A percentile compares a stretch with the other conserved stretches of the same genome.
These are phyloP conservation scores for Bacterosira constricta DNA, from an alignment of 108 stramenopile genomes.

Conservation along the genomic window DNA sequence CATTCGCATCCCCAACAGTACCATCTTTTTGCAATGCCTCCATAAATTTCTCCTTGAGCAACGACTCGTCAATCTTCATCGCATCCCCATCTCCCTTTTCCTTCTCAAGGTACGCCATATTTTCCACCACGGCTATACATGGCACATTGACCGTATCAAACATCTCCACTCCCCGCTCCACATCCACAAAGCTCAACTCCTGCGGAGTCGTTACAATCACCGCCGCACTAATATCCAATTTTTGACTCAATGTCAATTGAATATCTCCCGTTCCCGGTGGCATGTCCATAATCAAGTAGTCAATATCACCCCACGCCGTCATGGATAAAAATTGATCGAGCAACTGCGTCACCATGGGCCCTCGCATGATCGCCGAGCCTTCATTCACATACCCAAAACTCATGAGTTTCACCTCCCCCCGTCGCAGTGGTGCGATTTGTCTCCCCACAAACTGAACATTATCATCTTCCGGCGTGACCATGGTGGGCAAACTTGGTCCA, in stretches of 20 bases:
- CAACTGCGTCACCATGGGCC: constrained; percentile 90
- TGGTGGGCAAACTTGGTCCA: constrained; percentile 90
- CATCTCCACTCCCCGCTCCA: constrained; percentile 96
- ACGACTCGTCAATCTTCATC: constrained; percentile 36
- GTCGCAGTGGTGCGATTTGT: constrained; percentile 78
- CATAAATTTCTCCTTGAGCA: constrained; percentile 44
- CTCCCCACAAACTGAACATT: constrained; percentile 76
- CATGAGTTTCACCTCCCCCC: constrained; percentile 86
- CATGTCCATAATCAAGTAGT: constrained; percentile 98
- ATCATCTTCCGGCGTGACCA: constrained; percentile 82
- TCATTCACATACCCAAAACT: constrained; percentile 90
- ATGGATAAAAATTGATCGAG: constrained; percentile 91
- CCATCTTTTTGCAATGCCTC: constrained; percentile 38
- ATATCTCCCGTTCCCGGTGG: constrained; percentile 99
- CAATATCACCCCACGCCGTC: constrained; percentile 96
- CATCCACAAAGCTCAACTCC: constrained; percentile 94
- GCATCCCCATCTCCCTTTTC: constrained; percentile 20
- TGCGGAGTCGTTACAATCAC: constrained; percentile 99
- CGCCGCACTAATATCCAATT: constrained; percentile 90
- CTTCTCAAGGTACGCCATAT: constrained; percentile 92
- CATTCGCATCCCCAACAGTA: constrained; percentile 8
- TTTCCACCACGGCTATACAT: constrained; percentile 96
- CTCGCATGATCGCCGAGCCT: constrained; percentile 86
- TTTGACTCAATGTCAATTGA: constrained; percentile 93
- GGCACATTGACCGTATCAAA: constrained; percentile 95